Base-by-base conservation (phyloP, 768 basidiomycete genomes). In the Pisolithus marmoratus region DNA sequence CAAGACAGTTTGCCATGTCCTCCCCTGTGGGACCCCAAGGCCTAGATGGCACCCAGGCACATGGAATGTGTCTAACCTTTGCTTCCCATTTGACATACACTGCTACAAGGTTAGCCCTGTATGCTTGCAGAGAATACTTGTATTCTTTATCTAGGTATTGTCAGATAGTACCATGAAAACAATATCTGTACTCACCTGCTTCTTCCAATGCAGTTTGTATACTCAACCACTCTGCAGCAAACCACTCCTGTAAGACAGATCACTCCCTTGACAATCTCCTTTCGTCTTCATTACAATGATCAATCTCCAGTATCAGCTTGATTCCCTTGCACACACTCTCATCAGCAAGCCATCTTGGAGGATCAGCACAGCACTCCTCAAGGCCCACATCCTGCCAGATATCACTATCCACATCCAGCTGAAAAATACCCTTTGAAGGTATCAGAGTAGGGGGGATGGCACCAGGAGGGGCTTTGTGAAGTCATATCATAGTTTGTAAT, bases 311-410 rank as follows among this genome's bases (percentile, higher is more conserved):
- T 27, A 56, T 11, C 1, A 55, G 51, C 19, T 27, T 23, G 37
- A 62, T 62, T 1, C 60, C 60, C 29, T 22, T 34, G 2, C 51
- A 22, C 8, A 62, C 46, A 14, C 40, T 37, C 12, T 62, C 55
- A 48, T 62, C 53, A 5, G 34, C 34, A 9, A 61, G 45, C 60
- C 60, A 61, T 9, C 12, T 40, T 27, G 61, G 60, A 1, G 49
- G 48, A 29, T 29, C 27, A 29, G 27, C 7, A 26, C 9, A 8
- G 27, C 27, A 29, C 27, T 29, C 27, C 38, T 54, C 59, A n/a
- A 71, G 55, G 1, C 65, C 67, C 49, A 61, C 27, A 44, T 70
- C 63, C 42, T 68, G 61, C 70, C 70, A 72, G 5, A 71, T 67
- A 11, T 55, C 55, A 56, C 68, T 65, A 56, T 70, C 68, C n/a